These are phyloP conservation scores for Lyophyllum semitale DNA, from an alignment of 768 basidiomycete genomes.

Conservation along the genomic window DNA sequence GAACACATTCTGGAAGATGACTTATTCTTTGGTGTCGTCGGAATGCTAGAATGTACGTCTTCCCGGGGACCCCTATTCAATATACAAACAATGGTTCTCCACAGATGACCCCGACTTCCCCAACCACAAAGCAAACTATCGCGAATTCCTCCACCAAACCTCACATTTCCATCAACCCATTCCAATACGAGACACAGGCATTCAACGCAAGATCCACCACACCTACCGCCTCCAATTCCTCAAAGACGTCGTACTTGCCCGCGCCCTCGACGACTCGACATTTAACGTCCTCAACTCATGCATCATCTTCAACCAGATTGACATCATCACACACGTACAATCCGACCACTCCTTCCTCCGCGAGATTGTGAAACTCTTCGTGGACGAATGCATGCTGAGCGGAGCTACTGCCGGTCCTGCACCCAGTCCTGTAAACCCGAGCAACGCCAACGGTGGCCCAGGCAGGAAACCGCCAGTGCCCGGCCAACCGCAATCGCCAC, in stretches of 20 bases:
- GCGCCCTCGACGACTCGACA: slow-evolving; percentile 92
- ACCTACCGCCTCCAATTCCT: slow-evolving; percentile 97
- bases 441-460: slow-evolving; percentile 8
- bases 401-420: slow-evolving; percentile 32
- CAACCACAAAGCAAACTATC: slow-evolving; percentile 94
- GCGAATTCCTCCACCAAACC: slow-evolving; percentile 83
- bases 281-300: slow-evolving; percentile 97
- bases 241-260: slow-evolving; percentile 96
- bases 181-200: slow-evolving; percentile 69
- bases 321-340: slow-evolving; percentile 91
- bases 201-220: slow-evolving; percentile 91
- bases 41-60: slow-evolving; percentile 92
- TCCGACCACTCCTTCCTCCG: slow-evolving; percentile 73
- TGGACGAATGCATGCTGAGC: slow-evolving; percentile 66
- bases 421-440: slow-evolving; percentile 21
- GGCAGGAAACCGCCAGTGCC: slow-evolving; percentile 24
- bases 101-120: slow-evolving; percentile 98
- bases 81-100: slow-evolving; percentile 10
- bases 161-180: slow-evolving; percentile 91
- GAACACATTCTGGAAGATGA: slow-evolving; percentile 95
- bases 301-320: slow-evolving; percentile 98
- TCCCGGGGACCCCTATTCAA: slow-evolving; percentile 5
- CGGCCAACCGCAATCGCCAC: slow-evolving; percentile 29
- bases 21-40: slow-evolving; percentile 88
- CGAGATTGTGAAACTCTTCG: slow-evolving; percentile 77